phyloP scores from a whole-genome alignment of 208 protist species.

The Trypanosomatidae sp. region DNA sequence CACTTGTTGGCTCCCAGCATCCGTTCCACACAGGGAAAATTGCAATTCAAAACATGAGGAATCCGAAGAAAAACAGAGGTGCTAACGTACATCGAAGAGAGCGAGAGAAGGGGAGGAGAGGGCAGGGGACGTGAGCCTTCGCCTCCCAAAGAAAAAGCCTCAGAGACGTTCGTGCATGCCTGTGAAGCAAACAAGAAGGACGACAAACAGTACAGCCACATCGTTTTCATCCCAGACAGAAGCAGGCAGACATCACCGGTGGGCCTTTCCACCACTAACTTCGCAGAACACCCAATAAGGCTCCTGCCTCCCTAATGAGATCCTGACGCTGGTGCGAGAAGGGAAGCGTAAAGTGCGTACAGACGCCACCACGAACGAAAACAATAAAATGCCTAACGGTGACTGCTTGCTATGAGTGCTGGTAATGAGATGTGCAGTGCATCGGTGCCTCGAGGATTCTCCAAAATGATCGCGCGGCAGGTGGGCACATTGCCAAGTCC shows the following conservation, averaged over 20 bases:
- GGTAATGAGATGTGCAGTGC: constrained; percentile 68
- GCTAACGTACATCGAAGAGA: constrained; percentile 10
- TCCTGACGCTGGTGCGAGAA: background rate
- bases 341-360: background rate
- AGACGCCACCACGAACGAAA: background rate
- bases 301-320: background rate
- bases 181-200: background rate
- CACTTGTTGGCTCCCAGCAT: background rate
- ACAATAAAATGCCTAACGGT: background rate
- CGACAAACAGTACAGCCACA: no score
- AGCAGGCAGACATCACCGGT: background rate
- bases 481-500: constrained; percentile 74
- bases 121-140: no score
- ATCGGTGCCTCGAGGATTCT: constrained; percentile 62
- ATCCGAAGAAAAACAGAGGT: background rate
- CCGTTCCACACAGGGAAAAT: background rate
- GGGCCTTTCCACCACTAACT: background rate
- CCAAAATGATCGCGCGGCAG: constrained; percentile 67
- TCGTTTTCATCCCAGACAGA: background rate
- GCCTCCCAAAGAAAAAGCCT: background rate
- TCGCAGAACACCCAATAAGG: background rate
- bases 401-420: constrained; percentile 42
- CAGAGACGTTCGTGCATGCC: no score
- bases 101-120: background rate
- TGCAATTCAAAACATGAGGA: background rate